Conservation (phyloP, 148 eudicot genomes). For the Diospyros kaki region DNA sequence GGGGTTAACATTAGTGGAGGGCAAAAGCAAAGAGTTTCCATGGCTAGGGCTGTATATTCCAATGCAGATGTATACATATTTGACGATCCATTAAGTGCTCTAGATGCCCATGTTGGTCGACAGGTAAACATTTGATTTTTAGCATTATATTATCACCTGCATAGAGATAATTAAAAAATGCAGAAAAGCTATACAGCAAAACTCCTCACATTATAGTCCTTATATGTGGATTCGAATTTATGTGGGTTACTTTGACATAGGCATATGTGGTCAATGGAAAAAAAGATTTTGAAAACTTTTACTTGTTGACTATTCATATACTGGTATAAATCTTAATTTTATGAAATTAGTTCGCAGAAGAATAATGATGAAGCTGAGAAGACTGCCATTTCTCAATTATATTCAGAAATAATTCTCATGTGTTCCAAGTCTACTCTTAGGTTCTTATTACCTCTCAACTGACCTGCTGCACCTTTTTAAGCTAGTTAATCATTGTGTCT, state of each 20-base stretch:
- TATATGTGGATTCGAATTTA: background rate
- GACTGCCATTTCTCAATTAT: background rate
- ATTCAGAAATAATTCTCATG: background rate
- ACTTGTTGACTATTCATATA: background rate
- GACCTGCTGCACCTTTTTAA: background rate
- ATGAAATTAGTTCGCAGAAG: background rate
- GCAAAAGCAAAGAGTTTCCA: constrained; percentile 62
- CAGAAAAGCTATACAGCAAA: background rate
- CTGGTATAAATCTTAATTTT: background rate
- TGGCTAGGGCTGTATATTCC: constrained; percentile 66
- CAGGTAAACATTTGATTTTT: constrained; percentile 30
- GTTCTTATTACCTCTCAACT: background rate
- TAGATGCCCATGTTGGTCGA: constrained; percentile 57
- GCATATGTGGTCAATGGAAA: background rate
- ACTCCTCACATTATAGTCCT: background rate
- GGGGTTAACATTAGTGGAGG: constrained; percentile 69
- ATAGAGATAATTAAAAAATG: background rate
- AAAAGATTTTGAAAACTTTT: background rate
- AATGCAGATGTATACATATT: constrained; percentile 55
- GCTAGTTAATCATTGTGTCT: background rate
- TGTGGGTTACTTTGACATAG: background rate
- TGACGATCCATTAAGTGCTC: constrained; percentile 62
- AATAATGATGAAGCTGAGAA: background rate
- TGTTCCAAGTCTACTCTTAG: background rate
- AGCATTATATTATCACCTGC: background rate